phyloP scores from a whole-genome alignment of 1,284 basidiomycete genomes.

The Omphalotus olearius region DNA sequence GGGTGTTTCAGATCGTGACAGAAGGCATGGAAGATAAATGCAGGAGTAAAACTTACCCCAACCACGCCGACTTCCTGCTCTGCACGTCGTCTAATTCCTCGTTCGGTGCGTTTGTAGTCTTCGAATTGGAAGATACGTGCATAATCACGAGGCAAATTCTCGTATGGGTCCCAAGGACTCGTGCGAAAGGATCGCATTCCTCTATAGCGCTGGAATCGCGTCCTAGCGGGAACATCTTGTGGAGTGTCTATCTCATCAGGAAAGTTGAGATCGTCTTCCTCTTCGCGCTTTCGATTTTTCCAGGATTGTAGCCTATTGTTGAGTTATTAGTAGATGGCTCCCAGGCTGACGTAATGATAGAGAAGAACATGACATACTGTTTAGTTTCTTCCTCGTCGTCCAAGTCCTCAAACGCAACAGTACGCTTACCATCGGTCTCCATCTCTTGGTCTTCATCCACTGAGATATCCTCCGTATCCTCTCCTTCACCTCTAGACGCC shows the following conservation, averaged over 20 bases:
- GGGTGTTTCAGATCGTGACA: conserved; percentile 1
- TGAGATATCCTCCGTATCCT: conserved; percentile 34
- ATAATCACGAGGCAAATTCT: conserved; percentile 94
- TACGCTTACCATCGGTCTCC: conserved; percentile 56
- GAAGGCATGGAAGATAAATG: not conserved
- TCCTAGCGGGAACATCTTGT: conserved; percentile 76
- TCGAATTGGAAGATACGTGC: conserved; percentile 97
- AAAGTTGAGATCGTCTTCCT: conserved; percentile 80
- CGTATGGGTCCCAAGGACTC: conserved; percentile 96
- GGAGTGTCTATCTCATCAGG: conserved; percentile 99
- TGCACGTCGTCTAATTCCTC: conserved; percentile 65
- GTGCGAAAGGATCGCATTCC: conserved; percentile 93
- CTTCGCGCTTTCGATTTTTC: conserved; percentile 63
- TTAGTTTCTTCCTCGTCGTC: conserved; percentile 80
- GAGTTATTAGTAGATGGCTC: conserved; percentile 1
- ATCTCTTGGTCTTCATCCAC: conserved; percentile 56
- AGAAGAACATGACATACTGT: conserved; percentile 55
- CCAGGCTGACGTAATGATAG: conserved; percentile 6
- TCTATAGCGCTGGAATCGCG: conserved; percentile 91
- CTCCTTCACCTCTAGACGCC: conserved; percentile 29
- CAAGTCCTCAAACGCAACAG: conserved; percentile 68
- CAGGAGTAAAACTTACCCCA: conserved; percentile 51
- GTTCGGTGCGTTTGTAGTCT: conserved; percentile 85
- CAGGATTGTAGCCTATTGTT: conserved; percentile 66
- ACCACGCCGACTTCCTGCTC: conserved; percentile 57